phyloP scores from a whole-genome alignment of 2,329 filamentous ascomycete genomes.

The Dissoconium aciculare region DNA sequence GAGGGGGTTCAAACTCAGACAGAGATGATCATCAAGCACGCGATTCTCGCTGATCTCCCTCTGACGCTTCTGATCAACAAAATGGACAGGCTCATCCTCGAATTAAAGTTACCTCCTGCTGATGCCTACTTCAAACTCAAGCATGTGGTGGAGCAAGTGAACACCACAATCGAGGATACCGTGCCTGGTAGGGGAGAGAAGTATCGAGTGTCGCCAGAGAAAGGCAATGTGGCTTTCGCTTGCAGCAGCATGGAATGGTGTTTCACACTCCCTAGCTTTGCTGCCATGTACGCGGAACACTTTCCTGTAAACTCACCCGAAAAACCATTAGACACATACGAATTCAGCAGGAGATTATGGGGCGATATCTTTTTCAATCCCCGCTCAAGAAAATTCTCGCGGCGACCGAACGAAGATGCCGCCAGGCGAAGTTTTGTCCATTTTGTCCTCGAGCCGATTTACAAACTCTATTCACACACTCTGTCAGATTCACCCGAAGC shows the following conservation, averaged over 20 bases:
- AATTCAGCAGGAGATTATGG: constrained; percentile 80
- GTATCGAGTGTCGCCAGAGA: constrained; percentile 78
- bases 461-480: constrained; percentile 92
- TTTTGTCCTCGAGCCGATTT: constrained; percentile 90
- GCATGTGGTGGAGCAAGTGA: constrained; percentile 96
- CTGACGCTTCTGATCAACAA: constrained; percentile 91
- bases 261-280: constrained; percentile 85
- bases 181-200: constrained; percentile 66
- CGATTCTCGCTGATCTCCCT: constrained; percentile 76
- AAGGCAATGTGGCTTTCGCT: constrained; percentile 94
- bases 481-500: constrained; percentile 82
- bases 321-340: constrained; percentile 49
- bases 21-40: constrained; percentile 93
- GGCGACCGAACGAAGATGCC: constrained; percentile 67
- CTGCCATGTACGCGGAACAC: constrained; percentile 86
- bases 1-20: constrained; percentile 99
- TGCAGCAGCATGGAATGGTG: constrained; percentile 92
- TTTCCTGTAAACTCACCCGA: constrained; percentile 38
- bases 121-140: constrained; percentile 99
- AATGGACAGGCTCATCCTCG: constrained; percentile 86
- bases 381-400: constrained; percentile 73
- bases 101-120: constrained; percentile 81
- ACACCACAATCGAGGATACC: constrained; percentile 81
- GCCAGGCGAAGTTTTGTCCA: constrained; percentile 81
- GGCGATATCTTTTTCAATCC: constrained; percentile 96